Conservation (phyloP, 306 rosid genomes). For the Luffa acutangula region DNA sequence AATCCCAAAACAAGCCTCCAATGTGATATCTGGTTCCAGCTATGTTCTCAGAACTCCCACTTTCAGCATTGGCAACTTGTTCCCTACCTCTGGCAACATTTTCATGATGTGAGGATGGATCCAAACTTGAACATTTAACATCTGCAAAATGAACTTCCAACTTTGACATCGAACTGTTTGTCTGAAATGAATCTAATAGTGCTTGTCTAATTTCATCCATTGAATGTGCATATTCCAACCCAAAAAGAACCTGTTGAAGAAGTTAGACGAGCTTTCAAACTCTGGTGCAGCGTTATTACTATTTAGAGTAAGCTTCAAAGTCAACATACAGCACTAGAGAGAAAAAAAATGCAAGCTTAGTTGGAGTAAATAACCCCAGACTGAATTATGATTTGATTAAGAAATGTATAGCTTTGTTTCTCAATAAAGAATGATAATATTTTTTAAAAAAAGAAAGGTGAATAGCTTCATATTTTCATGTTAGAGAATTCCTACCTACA, state of each 20-base stretch:
- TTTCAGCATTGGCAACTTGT: constrained; percentile 15
- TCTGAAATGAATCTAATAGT: constrained; percentile 24
- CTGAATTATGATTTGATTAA: neutral
- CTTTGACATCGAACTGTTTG: constrained; percentile 14
- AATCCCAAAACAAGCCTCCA: constrained; percentile 76
- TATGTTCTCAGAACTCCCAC: constrained; percentile 17
- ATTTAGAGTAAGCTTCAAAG: neutral
- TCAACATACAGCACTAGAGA: neutral
- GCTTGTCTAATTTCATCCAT: constrained; percentile 33
- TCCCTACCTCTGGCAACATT: constrained; percentile 22
- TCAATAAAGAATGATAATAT: neutral
- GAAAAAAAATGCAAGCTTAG: neutral
- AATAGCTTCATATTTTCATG: neutral
- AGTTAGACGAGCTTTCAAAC: constrained; percentile 2
- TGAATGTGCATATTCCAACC: constrained; percentile 62
- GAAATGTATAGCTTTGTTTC: neutral
- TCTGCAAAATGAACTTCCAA: constrained; percentile 49
- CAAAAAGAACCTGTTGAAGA: constrained; percentile 63
- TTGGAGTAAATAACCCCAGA: neutral
- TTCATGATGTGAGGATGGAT: constrained; percentile 37
- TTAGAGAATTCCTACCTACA: neutral
- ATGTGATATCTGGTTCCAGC: constrained; percentile 26
- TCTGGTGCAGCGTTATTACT: neutral
- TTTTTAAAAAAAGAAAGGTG: neutral
- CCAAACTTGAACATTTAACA: constrained; percentile 41